Evolutionary conservation across 2,329 filamentous ascomycete species (phyloP), one percentile per base, ranked within the genome.

Genomic region (Ilyonectria robusta): DNA sequence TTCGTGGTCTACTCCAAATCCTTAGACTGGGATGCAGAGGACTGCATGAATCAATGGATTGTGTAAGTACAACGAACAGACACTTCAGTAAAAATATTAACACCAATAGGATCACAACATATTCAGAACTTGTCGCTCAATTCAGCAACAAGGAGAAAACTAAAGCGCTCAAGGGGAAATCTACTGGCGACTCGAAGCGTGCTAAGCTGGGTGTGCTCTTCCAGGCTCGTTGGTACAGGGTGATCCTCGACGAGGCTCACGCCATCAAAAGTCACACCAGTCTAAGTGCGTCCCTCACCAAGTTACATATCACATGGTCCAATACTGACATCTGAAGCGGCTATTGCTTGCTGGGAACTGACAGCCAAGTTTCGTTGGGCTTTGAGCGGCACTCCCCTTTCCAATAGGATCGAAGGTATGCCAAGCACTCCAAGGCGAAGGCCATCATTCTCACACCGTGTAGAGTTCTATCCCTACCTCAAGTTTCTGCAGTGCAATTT

Each of bases 181-280:
- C 62, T 10, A n/a, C 46, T 0, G 23, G 21, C 2, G 66, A 73
- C 0, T 0, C 58, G 0, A 73, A 82, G 4, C 83, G 87, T 82
- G n/a, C 87, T 88, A 0, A 53, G 0, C 2, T 35, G 0, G 72
- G 75, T 0, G 0, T 0, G 0, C 29, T 80, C 0, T 77, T 75
- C 33, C 6, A 81, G 0, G 71, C 83, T 4, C 75, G 79, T 0
- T 89, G 84, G 79, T 83, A 86, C 46, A 78, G 89, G 1, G 66
- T 91, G 4, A 82, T 90, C 1, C 77, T 90, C 0, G 88, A 91
- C 51, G 88, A 91, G 70, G 87, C 84, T 0, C 88, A 90, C 56
- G 71, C 71, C 0, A 88, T 91, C 66, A 89, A 89, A 67, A 89
- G 88, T 33, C 77, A 82, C 6, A 62, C 62, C 0, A 75, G 78